Percentiles rank a stretch among this genome's conserved stretches.
Evolutionary conservation across 31 red algal genomes (phyloP).

Genomic region (Odonthalia washingtoniensis): DNA sequence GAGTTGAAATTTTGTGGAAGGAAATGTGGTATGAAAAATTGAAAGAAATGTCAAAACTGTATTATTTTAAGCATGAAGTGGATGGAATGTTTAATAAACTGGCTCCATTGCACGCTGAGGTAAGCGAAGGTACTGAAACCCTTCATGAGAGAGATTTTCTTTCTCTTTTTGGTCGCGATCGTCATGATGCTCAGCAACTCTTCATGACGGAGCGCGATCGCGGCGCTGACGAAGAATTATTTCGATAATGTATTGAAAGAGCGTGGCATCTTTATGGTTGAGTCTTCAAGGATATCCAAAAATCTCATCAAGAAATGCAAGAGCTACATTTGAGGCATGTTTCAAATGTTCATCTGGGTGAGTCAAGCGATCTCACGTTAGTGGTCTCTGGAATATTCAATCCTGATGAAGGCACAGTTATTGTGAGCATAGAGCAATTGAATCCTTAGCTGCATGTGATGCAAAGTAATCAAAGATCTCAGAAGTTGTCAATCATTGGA

Average conservation of each 20-base stretch:
- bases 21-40: slow-evolving; percentile 98
- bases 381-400: slow-evolving; percentile 92
- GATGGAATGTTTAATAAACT: slow-evolving; percentile 94
- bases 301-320: slow-evolving; percentile 31
- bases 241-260: slow-evolving; percentile 64
- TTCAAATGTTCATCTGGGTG: slow-evolving; percentile 68
- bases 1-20: slow-evolving; percentile 93
- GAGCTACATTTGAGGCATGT: slow-evolving; percentile 67
- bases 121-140: slow-evolving; percentile 92
- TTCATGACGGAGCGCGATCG: no score
- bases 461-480: slow-evolving; percentile 91
- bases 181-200: slow-evolving; percentile 78
- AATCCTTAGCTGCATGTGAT: no score
- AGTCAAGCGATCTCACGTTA: slow-evolving; percentile 67
- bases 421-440: slow-evolving; percentile 83
- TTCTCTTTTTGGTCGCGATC: slow-evolving; percentile 84
- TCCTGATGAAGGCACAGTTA: slow-evolving; percentile 46
- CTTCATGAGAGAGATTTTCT: slow-evolving; percentile 76
- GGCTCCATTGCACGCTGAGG: no score
- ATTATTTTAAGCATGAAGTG: slow-evolving; percentile 88
- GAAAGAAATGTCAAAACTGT: slow-evolving; percentile 92
- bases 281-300: slow-evolving; percentile 63
- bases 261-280: slow-evolving; percentile 94
- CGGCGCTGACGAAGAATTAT: not conserved
- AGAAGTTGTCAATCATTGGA: slow-evolving; percentile 87